Evolutionary conservation across 257 asterid genomes (phyloP).

Genomic region (Ilex aquifolium): DNA sequence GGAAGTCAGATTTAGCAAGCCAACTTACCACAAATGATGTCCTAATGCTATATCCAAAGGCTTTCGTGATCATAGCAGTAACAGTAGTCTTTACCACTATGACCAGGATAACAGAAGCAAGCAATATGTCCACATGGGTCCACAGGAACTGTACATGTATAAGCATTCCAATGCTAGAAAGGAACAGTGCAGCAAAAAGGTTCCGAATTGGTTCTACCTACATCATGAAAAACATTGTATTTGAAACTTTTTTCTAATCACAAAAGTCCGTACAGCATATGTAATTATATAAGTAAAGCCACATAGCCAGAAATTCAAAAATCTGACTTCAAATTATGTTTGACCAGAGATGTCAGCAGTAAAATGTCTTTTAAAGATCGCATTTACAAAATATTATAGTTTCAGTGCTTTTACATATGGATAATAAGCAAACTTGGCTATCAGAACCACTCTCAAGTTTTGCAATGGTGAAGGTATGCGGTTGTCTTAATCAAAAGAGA

Average conservation of each 20-base stretch:
- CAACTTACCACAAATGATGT: conserved; percentile 69
- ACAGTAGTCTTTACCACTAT: conserved; percentile 79
- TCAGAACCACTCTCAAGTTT: too few relatives aligned
- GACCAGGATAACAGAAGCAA: conserved; percentile 86
- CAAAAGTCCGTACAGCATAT: conserved; percentile 7
- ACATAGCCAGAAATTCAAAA: conserved; percentile 2
- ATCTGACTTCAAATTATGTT: too few relatives aligned
- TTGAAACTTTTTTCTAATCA: background rate
- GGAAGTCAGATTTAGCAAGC: conserved; percentile 7
- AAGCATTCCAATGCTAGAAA: conserved; percentile 95
- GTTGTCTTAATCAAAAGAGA: too few relatives aligned
- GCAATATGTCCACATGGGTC: conserved; percentile 93
- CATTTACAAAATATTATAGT: too few relatives aligned
- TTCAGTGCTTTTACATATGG: too few relatives aligned
- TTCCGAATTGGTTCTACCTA: conserved; percentile 98
- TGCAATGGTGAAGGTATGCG: too few relatives aligned
- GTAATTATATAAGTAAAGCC: background rate
- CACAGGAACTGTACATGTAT: conserved; percentile 92
- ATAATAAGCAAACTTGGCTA: too few relatives aligned
- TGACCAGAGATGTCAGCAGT: too few relatives aligned
- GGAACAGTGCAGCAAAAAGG: conserved; percentile 93
- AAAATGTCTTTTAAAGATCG: too few relatives aligned
- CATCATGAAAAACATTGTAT: conserved; percentile 17
- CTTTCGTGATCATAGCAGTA: conserved; percentile 56
- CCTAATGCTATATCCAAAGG: conserved; percentile 70